Base-by-base conservation (phyloP, 495 filamentous ascomycete genomes). In the Trichocladium antarcticum region DNA sequence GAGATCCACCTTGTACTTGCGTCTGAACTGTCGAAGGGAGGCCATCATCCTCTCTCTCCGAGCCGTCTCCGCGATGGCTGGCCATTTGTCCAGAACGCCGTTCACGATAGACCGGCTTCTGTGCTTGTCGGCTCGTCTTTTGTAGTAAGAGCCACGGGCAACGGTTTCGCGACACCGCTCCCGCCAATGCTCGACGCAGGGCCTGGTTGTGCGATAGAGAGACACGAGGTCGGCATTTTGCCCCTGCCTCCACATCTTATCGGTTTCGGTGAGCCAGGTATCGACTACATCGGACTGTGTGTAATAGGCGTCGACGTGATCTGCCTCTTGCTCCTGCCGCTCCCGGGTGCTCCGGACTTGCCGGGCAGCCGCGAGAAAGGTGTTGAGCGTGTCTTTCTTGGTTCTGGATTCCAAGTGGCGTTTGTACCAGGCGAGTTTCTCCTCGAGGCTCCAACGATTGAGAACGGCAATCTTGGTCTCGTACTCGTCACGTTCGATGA, bases 221-320 rank as follows among this genome's bases (percentile, higher is more conserved):
- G 42, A 47, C 7, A 63, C 42, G 7, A 63, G 32, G 40, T 59
- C 43, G 19, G 62, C 58, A 24, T 63, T 65, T n/a, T 52, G 57
- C 3, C 27, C 28, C 2, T 56, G 54, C 7, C 29, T 42, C 54
- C 54, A 53, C 32, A 51, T 50, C 9, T 38, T 36, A 8, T 57
- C 50, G 8, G 47, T 37, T 20, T 28, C 41, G 5, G 27, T 44
- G n/a, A 56, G 40, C 60, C 60, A 61, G 1, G n/a, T 37, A 21
- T 59, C 56, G 11, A 64, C 17, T 8, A 28, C 43, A 16, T 48
- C 54, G 21, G 32, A 16, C 27, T 50, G 40, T n/a, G 31, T 50
- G 45, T 57, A 49, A 40, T 59, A 58, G 8, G 32, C 27, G 37
- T 38, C 39, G 12, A 59, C 32, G 27, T 50, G 39, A 38, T 47